Percentiles rank a stretch among this genome's conserved stretches.
Evolutionary conservation across 2,329 filamentous ascomycete species (phyloP).

Genomic region (Alternaria consortialis): DNA sequence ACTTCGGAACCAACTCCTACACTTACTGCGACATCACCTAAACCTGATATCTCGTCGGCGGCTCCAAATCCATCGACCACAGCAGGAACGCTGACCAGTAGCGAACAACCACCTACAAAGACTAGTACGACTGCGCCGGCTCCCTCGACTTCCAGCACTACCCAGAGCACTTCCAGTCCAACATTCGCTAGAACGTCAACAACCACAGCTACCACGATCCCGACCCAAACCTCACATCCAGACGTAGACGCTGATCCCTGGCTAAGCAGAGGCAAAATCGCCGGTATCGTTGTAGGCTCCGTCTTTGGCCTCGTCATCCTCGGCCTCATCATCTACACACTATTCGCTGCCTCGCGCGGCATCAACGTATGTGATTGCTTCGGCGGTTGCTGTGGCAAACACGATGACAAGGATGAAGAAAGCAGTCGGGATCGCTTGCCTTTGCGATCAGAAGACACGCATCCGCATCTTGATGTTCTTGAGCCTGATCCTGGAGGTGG

Average conservation of each 20-base stretch:
- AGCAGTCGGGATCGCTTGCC: not conserved
- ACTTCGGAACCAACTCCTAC: not conserved
- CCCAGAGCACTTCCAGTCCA: not conserved
- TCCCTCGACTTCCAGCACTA: not conserved
- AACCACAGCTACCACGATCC: not conserved
- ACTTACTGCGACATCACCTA: not conserved
- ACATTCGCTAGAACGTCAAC: not conserved
- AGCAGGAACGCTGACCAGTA: not conserved
- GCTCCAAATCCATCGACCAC: not conserved
- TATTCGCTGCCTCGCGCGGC: conserved; percentile 5
- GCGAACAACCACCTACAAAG: not conserved
- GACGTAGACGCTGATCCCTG: not conserved
- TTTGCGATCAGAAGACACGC: conserved; percentile 4
- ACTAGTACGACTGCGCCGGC: not conserved
- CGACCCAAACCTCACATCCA: not conserved
- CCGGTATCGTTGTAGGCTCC: conserved; percentile 6
- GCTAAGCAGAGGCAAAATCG: conserved; percentile 1
- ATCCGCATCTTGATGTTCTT: not conserved
- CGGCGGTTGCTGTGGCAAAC: not conserved
- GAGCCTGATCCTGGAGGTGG: not conserved
- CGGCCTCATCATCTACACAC: conserved; percentile 1
- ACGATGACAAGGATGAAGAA: not conserved
- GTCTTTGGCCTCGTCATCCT: conserved; percentile 9
- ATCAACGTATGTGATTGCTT: conserved; percentile 20
- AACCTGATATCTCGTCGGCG: not conserved